Evolutionary conservation across 2,329 filamentous ascomycete species (phyloP).

Genomic region (Sclerotinia borealis): DNA sequence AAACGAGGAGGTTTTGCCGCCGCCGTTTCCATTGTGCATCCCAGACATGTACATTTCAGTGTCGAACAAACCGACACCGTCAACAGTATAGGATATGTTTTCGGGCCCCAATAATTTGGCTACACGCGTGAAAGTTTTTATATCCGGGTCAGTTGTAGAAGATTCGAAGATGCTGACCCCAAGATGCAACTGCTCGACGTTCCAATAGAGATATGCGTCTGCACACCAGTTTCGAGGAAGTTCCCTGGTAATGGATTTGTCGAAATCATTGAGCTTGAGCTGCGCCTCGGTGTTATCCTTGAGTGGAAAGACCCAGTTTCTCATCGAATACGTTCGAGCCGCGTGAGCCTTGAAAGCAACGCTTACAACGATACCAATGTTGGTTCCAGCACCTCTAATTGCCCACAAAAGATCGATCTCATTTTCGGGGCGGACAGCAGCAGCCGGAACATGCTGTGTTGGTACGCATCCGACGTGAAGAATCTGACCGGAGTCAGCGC

Average conservation of each 20-base stretch:
- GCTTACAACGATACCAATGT: slow-evolving; percentile 24
- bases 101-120: slow-evolving; percentile 33
- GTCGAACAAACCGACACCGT: slow-evolving; percentile 49
- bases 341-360: slow-evolving; percentile 20
- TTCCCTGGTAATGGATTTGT: slow-evolving; percentile 34
- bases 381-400: slow-evolving; percentile 24
- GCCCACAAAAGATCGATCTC: slow-evolving; percentile 24
- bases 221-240: slow-evolving; percentile 42
- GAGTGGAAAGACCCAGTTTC: slow-evolving; percentile 22
- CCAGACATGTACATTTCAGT: slow-evolving; percentile 54
- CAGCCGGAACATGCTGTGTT: slow-evolving; percentile 15
- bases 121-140: slow-evolving; percentile 13
- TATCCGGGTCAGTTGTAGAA: slow-evolving; percentile 23
- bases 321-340: slow-evolving; percentile 19
- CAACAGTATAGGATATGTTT: slow-evolving; percentile 34
- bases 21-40: slow-evolving; percentile 54
- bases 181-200: slow-evolving; percentile 41
- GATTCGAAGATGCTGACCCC: slow-evolving; percentile 45
- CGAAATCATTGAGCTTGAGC: slow-evolving; percentile 36
- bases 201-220: slow-evolving; percentile 51
- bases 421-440: slow-evolving; percentile 18
- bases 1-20: slow-evolving; percentile 55
- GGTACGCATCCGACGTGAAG: slow-evolving; percentile 42
- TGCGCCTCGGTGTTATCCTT: slow-evolving; percentile 29
- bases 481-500: slow-evolving; percentile 41